Conservation (phyloP, 176 grass and related monocot species). For the Chloris gayana region DNA sequence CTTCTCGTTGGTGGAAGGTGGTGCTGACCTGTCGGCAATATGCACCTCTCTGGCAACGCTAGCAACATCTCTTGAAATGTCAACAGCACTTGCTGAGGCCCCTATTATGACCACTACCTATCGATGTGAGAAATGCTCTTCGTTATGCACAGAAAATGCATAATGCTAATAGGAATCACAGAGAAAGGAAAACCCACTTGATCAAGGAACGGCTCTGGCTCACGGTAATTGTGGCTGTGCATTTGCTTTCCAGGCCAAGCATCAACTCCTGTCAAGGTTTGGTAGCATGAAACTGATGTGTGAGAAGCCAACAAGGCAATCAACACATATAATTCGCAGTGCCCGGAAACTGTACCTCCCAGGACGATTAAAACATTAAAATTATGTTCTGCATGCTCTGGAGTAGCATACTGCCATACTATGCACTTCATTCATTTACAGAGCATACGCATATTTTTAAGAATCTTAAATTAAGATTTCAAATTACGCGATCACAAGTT, state of each 20-base stretch:
- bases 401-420: not conserved
- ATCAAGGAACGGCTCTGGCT: slow-evolving; percentile 63
- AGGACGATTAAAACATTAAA: not conserved
- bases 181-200: slow-evolving; percentile 39
- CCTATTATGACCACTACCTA: slow-evolving; percentile 73
- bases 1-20: slow-evolving; percentile 40
- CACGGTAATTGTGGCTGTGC: slow-evolving; percentile 90
- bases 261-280: slow-evolving; percentile 46
- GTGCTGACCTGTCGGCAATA: slow-evolving; percentile 57
- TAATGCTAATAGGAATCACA: not conserved
- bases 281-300: not conserved
- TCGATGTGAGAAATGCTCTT: not conserved
- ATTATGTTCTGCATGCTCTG: not conserved
- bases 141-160: not conserved
- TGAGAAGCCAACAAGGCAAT: not conserved
- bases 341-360: too few relatives aligned
- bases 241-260: slow-evolving; percentile 76
- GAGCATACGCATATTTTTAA: too few relatives aligned
- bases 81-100: slow-evolving; percentile 57
- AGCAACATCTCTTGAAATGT: slow-evolving; percentile 75
- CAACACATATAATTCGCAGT: not conserved
- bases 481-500: not conserved
- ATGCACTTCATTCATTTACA: not conserved
- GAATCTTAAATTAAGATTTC: not conserved
- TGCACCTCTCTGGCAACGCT: slow-evolving; percentile 69